Percentiles rank a stretch among this genome's conserved stretches.
Evolutionary conservation across 1,284 basidiomycete species (phyloP).

Genomic region (Uromyces viciae-fabae): DNA sequence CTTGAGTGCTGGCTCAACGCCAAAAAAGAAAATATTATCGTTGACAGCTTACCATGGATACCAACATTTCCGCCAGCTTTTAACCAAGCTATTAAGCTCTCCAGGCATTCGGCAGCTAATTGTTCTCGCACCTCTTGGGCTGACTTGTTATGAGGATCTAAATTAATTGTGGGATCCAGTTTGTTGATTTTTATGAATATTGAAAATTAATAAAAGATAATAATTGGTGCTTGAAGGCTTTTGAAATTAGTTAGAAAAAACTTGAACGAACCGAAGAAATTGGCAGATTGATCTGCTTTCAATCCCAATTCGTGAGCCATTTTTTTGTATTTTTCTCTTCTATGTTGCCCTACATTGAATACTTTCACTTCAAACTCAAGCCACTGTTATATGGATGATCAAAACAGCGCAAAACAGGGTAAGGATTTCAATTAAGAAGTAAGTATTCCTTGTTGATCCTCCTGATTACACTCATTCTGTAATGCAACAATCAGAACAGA

Average conservation of each 20-base stretch:
- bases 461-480: too few relatives aligned
- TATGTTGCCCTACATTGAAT: constrained; percentile 95
- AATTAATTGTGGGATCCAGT: neutral
- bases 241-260: neutral
- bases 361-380: constrained; percentile 95
- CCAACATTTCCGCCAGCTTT: constrained; percentile 90
- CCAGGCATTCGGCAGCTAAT: constrained; percentile 85
- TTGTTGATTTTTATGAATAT: neutral
- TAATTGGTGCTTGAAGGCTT: too few relatives aligned
- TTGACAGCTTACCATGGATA: constrained; percentile 66
- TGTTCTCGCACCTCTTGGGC: constrained; percentile 74
- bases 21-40: too few relatives aligned
- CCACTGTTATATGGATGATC: constrained; percentile 69
- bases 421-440: too few relatives aligned
- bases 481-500: too few relatives aligned
- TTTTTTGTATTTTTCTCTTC: constrained; percentile 78
- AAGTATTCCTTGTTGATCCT: too few relatives aligned
- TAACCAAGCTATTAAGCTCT: constrained; percentile 91
- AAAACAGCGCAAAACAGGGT: neutral
- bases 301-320: constrained; percentile 62
- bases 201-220: too few relatives aligned
- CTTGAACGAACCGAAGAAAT: constrained; percentile 66
- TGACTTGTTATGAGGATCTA: constrained; percentile 70
- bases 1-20: too few relatives aligned
- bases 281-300: constrained; percentile 82